Conservation (phyloP, 1,139 yeast genomes). For the Pichia inconspicua region DNA sequence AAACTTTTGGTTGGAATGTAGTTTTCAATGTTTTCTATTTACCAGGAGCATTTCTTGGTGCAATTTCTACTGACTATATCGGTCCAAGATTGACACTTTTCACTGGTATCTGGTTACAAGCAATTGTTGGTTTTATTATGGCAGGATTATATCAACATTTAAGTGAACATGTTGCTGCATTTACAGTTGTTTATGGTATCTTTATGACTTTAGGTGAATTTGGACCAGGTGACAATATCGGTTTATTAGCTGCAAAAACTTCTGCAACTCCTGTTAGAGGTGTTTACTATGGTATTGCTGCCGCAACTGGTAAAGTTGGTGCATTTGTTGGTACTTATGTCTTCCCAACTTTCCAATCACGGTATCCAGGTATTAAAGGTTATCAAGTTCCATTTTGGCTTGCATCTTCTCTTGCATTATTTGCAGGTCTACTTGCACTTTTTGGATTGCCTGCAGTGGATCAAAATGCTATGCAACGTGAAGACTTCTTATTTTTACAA, state of each 20-base stretch:
- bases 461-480: slow-evolving; percentile 73
- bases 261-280: slow-evolving; percentile 85
- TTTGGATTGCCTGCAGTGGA: slow-evolving; percentile 74
- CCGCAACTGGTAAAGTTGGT: slow-evolving; percentile 85
- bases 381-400: slow-evolving; percentile 72
- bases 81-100: slow-evolving; percentile 81
- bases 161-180: slow-evolving; percentile 59
- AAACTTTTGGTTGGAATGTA: slow-evolving; percentile 87
- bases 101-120: slow-evolving; percentile 64
- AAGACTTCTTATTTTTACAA: slow-evolving; percentile 61
- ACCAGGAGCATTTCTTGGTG: slow-evolving; percentile 87
- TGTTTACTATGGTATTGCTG: slow-evolving; percentile 83
- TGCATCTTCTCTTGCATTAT: slow-evolving; percentile 66
- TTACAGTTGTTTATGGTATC: slow-evolving; percentile 80
- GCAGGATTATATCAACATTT: slow-evolving; percentile 61
- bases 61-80: slow-evolving; percentile 68
- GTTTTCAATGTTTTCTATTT: slow-evolving; percentile 80
- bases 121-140: slow-evolving; percentile 75
- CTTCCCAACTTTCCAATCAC: slow-evolving; percentile 47
- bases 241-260: slow-evolving; percentile 79
- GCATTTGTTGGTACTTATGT: slow-evolving; percentile 87
- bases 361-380: slow-evolving; percentile 35
- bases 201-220: slow-evolving; percentile 84
- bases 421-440: slow-evolving; percentile 62
- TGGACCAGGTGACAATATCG: slow-evolving; percentile 92